These are phyloP conservation scores for Ormosia semicastrata DNA, from an alignment of 306 rosid genomes.

Conservation along the genomic window DNA sequence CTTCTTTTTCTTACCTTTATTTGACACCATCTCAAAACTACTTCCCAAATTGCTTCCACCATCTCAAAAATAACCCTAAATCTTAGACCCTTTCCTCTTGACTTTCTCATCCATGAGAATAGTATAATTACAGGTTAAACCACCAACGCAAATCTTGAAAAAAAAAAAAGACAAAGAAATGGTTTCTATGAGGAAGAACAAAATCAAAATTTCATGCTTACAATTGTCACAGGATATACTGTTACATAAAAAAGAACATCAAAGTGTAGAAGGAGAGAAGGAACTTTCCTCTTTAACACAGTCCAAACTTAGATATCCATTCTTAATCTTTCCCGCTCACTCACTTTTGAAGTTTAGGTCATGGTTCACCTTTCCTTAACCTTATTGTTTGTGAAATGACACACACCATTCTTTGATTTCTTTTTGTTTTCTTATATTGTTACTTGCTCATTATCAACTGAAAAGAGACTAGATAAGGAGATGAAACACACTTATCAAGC, in stretches of 20 bases:
- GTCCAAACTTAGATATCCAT: too few relatives aligned
- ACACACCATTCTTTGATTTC: too few relatives aligned
- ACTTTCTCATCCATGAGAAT: conserved; percentile 22
- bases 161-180: not conserved
- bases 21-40: not conserved
- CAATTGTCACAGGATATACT: not conserved
- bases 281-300: too few relatives aligned
- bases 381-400: too few relatives aligned
- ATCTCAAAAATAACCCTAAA: too few relatives aligned
- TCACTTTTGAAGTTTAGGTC: too few relatives aligned
- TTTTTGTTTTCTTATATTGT: too few relatives aligned
- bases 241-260: not conserved
- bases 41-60: not conserved
- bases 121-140: not conserved
- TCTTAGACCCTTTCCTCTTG: not conserved
- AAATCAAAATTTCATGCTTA: not conserved
- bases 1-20: conserved; percentile 14
- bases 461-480: too few relatives aligned
- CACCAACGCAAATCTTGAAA: not conserved
- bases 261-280: not conserved
- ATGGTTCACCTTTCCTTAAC: too few relatives aligned
- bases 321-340: too few relatives aligned
- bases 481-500: too few relatives aligned
- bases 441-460: too few relatives aligned
- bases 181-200: not conserved